Percentiles rank a stretch among this genome's conserved stretches.
Conservation (phyloP, 495 filamentous ascomycete genomes). For the Penicillium robsamsonii region DNA sequence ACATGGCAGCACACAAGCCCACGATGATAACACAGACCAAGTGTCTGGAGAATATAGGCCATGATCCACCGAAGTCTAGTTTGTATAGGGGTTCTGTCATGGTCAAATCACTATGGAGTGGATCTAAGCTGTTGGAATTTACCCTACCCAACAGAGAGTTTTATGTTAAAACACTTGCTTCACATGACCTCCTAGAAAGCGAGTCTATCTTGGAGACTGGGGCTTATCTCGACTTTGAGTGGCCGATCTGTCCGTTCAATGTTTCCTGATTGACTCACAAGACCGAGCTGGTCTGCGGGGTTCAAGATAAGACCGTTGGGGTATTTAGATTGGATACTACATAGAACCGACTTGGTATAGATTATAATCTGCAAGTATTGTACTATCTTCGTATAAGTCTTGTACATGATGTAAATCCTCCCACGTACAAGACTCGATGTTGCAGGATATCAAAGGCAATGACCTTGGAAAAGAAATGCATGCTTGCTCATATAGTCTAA, state of each 20-base stretch:
- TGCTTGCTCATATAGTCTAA: background rate
- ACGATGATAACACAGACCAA: conserved; percentile 1
- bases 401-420: background rate
- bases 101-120: background rate
- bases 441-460: background rate
- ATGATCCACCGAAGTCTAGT: background rate
- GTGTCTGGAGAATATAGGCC: background rate
- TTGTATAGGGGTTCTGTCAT: background rate
- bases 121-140: background rate
- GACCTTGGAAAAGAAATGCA: background rate
- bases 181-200: conserved; percentile 7
- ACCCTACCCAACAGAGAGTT: background rate
- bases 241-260: conserved; percentile 11
- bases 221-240: conserved; percentile 7
- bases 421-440: background rate
- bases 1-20: background rate
- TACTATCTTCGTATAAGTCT: background rate
- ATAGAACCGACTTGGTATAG: background rate
- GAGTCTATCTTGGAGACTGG: background rate
- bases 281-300: conserved; percentile 2
- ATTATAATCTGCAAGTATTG: background rate
- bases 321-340: background rate
- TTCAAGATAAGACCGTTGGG: background rate
- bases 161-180: background rate
- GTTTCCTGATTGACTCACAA: conserved; percentile 2